Base-by-base conservation (phyloP, 306 rosid species). In the Ammopiptanthus mongolicus region DNA sequence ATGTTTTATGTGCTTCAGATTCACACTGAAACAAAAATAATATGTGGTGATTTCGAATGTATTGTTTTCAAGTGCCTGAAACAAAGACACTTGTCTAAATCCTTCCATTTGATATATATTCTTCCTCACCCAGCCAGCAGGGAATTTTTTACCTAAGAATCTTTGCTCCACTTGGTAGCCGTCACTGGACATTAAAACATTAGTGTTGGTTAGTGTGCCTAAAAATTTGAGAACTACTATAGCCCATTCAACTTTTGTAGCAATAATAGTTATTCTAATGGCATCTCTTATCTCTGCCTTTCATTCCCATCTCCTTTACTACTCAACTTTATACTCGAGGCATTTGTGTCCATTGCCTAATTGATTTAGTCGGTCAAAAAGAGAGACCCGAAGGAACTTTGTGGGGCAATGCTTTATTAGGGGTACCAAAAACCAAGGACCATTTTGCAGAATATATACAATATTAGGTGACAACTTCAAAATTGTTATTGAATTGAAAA, bases 241-340 rank as follows among this genome's bases (percentile, higher is more conserved):
- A 19, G 2, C 56, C 18, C 12, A 60, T 60, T 73, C 85, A 80
- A 80, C 80, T 83, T 77, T 76, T 34, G 75, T 17, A 37, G 66
- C 81, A 59, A 73, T 75, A 33, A 72, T 51, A 55, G 69, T 80
- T 81, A 81, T 91, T 88, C 84, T 76, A 74, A 51, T 74, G 82
- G 92, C 89, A 91, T 91, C 93, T 88, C 77, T 77, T 76, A 65
- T 84, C 84, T 83, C 82, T 21, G 52, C 91, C 90, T 83, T 72
- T 85, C 91, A 81, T 90, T 87, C 39, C 36, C 41, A 2, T 1
- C 36, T 15, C 71, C 51, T 67, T 48, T 52, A 60, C 4, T 22
- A n/a, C 56, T 76, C 68, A 69, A 64, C 82, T 84, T 81, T 82
- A 73, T 82, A 78, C 90, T 80, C 77, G 39, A 64, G 46, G 48